phyloP scores from a whole-genome alignment of 2,329 filamentous ascomycete species.

The Fusarium tricinctum region DNA sequence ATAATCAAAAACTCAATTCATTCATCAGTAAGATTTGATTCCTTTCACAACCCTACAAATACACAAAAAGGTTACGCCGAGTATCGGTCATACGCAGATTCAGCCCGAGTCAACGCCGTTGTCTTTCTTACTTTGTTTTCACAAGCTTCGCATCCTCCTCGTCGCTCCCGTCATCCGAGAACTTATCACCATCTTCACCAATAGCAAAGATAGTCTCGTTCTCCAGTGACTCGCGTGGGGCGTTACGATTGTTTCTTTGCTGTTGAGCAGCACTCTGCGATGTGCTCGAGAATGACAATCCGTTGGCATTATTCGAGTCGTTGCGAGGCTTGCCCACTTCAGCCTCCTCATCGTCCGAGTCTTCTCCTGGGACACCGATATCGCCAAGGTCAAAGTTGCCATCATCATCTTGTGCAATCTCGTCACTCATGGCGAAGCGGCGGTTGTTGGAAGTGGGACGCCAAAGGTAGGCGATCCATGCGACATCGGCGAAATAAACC shows the following conservation, averaged over 20 bases:
- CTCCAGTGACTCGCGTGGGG: slow-evolving; percentile 72
- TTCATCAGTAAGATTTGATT: slow-evolving; percentile 40
- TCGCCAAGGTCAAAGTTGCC: slow-evolving; percentile 95
- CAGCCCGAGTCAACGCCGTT: slow-evolving; percentile 9
- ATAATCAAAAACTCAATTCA: slow-evolving; percentile 31
- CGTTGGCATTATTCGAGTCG: slow-evolving; percentile 46
- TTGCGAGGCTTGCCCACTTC: slow-evolving; percentile 58
- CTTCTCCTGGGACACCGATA: slow-evolving; percentile 78
- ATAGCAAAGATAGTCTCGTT: slow-evolving; percentile 97
- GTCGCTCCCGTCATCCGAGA: slow-evolving; percentile 77
- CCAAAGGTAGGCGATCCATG: slow-evolving; percentile 96
- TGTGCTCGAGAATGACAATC: slow-evolving; percentile 43
- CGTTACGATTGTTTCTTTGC: slow-evolving; percentile 52
- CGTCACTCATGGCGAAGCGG: slow-evolving; percentile 98
- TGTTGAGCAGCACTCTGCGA: slow-evolving; percentile 47
- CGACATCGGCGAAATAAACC: slow-evolving; percentile 94
- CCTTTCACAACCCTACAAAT: slow-evolving; percentile 36
- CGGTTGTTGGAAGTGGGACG: slow-evolving; percentile 96
- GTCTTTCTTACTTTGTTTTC: slow-evolving; percentile 56
- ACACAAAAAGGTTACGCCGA: slow-evolving; percentile 39
- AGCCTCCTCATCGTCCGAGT: slow-evolving; percentile 71
- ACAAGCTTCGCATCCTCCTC: slow-evolving; percentile 71
- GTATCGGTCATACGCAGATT: slow-evolving; percentile 4
- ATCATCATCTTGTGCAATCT: slow-evolving; percentile 98
- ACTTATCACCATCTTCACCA: slow-evolving; percentile 85